phyloP scores from a whole-genome alignment of 2,329 filamentous ascomycete genomes.

The Tolypocladium sp. region DNA sequence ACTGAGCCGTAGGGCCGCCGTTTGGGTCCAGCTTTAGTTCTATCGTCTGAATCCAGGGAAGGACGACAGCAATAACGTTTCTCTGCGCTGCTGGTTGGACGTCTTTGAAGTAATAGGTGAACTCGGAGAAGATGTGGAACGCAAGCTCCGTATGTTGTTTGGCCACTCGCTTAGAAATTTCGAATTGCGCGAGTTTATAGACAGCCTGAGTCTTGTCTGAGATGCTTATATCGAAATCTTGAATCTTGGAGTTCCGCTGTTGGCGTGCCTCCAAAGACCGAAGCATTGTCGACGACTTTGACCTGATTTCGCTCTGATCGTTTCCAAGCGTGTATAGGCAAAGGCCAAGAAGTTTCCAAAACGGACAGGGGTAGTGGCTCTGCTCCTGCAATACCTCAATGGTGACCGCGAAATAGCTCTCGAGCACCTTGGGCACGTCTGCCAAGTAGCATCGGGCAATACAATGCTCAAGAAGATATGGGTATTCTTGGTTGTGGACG shows the following conservation, averaged over 20 bases:
- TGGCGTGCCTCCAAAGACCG: constrained; percentile 76
- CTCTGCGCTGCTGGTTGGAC: constrained; percentile 74
- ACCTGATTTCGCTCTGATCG: constrained; percentile 78
- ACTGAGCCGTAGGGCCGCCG: constrained; percentile 80
- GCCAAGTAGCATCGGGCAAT: constrained; percentile 86
- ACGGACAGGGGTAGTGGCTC: constrained; percentile 71
- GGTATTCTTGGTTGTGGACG: constrained; percentile 78
- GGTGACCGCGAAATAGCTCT: constrained; percentile 92
- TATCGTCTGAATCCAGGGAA: constrained; percentile 94
- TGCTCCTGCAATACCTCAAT: constrained; percentile 79
- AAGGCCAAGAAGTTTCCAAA: constrained; percentile 84
- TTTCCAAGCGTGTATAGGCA: constrained; percentile 90
- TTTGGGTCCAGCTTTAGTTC: constrained; percentile 88
- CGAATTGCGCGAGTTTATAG: constrained; percentile 95
- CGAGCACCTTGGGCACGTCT: constrained; percentile 71
- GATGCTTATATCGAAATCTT: constrained; percentile 97
- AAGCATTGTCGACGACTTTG: constrained; percentile 76
- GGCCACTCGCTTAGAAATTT: constrained; percentile 84
- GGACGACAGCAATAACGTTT: constrained; percentile 86
- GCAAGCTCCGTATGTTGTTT: constrained; percentile 83
- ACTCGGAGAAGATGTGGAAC: constrained; percentile 93
- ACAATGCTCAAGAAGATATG: constrained; percentile 78
- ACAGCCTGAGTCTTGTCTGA: constrained; percentile 97
- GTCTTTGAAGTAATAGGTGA: constrained; percentile 86
- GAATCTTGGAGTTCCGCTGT: constrained; percentile 72